Evolutionary conservation across 345 rosid species (phyloP).

Genomic region (Euphorbia tirucalli): DNA sequence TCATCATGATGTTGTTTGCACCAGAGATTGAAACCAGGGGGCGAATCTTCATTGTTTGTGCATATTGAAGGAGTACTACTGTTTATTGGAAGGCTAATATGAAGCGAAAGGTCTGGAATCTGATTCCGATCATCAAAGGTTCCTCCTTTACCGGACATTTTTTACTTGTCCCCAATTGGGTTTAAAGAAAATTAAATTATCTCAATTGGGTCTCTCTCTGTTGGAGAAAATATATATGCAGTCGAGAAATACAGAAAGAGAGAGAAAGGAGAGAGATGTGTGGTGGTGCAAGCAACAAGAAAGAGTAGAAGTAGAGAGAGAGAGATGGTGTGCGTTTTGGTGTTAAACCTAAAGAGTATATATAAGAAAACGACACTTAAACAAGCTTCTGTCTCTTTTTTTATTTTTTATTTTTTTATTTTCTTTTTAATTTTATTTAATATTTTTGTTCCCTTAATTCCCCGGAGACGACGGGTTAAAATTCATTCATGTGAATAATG

Average conservation of each 20-base stretch:
- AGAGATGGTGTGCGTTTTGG: conserved; percentile 15
- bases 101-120: conserved; percentile 59
- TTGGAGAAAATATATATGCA: no score
- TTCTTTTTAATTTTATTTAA: not conserved
- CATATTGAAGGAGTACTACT: conserved; percentile 34
- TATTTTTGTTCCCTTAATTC: not conserved
- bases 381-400: conserved; percentile 23
- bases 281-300: conserved; percentile 26
- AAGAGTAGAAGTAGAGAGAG: conserved; percentile 11
- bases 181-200: not conserved
- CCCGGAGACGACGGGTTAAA: conserved; percentile 16
- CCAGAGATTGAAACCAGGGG: conserved; percentile 22
- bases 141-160: conserved; percentile 31
- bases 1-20: conserved; percentile 17
- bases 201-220: no score
- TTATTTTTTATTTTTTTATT: not conserved
- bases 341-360: conserved; percentile 45
- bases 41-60: conserved; percentile 5
- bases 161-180: conserved; percentile 7
- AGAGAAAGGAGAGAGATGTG: conserved; percentile 17
- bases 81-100: conserved; percentile 55
- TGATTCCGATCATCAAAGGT: conserved; percentile 24
- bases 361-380: conserved; percentile 52
- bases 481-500: not conserved
- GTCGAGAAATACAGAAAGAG: conserved; percentile 8